A percentile compares a stretch with the other conserved stretches of the same genome.
Evolutionary conservation across 2,329 filamentous ascomycete genomes (phyloP).

Genomic region (Leptographium flavum): DNA sequence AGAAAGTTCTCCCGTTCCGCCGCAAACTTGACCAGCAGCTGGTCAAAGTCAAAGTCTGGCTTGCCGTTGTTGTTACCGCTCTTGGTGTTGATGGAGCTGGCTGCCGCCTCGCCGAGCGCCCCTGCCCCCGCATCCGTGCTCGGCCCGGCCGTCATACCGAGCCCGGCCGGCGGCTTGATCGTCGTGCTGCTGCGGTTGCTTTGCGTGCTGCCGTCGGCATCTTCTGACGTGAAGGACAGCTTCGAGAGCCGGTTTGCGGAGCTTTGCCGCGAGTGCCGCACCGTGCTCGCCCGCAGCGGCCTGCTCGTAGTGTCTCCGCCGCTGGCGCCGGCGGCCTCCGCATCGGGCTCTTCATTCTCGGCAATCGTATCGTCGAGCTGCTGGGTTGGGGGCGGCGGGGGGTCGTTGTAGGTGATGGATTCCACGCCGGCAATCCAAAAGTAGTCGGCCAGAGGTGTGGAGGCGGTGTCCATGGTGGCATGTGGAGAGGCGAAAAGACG

Average conservation of each 20-base stretch:
- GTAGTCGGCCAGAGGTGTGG: constrained; percentile 56
- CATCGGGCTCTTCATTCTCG: constrained; percentile 45
- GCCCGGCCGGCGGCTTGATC: constrained; percentile 24
- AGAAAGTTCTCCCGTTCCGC: constrained; percentile 89
- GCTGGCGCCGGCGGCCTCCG: constrained; percentile 21
- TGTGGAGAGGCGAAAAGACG: neutral
- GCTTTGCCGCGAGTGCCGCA: constrained; percentile 46
- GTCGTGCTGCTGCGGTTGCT: constrained; percentile 55
- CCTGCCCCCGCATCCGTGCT: neutral
- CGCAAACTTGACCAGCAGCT: constrained; percentile 84
- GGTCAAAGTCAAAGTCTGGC: constrained; percentile 80
- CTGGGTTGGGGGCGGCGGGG: constrained; percentile 22
- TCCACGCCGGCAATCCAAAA: constrained; percentile 65
- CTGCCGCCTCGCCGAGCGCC: neutral
- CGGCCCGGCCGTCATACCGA: neutral
- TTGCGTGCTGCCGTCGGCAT: constrained; percentile 39
- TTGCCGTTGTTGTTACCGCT: constrained; percentile 21
- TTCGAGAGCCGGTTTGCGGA: constrained; percentile 46
- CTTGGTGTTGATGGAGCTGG: constrained; percentile 2
- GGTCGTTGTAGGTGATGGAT: constrained; percentile 49
- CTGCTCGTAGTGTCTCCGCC: constrained; percentile 14
- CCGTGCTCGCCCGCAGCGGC: constrained; percentile 17
- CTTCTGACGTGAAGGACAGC: constrained; percentile 34
- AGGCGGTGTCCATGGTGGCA: constrained; percentile 40
- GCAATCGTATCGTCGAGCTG: constrained; percentile 44